Evolutionary conservation across 441 rosid genomes (phyloP).

Genomic region (Geranium incanum): DNA sequence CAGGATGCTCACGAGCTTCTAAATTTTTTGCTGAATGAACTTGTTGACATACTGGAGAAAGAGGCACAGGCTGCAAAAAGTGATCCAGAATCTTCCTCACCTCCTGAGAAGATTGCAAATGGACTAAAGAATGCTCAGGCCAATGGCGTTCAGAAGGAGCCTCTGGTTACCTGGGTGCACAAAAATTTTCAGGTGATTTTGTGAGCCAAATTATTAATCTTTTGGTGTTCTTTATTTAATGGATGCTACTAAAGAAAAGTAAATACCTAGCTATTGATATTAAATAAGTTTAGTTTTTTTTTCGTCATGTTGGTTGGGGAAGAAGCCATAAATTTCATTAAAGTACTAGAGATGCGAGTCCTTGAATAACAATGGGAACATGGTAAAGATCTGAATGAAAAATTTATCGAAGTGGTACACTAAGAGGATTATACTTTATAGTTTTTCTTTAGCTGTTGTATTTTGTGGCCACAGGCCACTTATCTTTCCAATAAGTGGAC

Average conservation of each 20-base stretch:
- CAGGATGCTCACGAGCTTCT: conserved; percentile 96
- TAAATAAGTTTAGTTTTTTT: not conserved
- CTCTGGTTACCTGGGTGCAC: conserved; percentile 90
- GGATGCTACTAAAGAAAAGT: not conserved
- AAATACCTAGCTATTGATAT: not conserved
- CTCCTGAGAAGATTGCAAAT: conserved; percentile 66
- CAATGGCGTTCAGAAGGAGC: conserved; percentile 69
- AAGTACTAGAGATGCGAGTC: not conserved
- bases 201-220: conserved; percentile 2
- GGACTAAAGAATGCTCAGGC: conserved; percentile 48
- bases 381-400: not conserved
- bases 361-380: not conserved
- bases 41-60: conserved; percentile 86
- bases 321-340: not conserved
- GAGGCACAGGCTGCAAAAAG: conserved; percentile 69
- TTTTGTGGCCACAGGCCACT: not conserved
- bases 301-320: not conserved
- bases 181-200: conserved; percentile 73
- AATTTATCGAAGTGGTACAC: not conserved
- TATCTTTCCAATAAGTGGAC: not conserved
- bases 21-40: conserved; percentile 85
- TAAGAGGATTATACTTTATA: not conserved
- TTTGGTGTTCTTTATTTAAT: not conserved
- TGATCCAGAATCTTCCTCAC: conserved; percentile 60
- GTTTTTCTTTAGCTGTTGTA: not conserved